Evolutionary conservation across 2,329 filamentous ascomycete genomes (phyloP).

Genomic region (Pseudogymnoascus sp.): DNA sequence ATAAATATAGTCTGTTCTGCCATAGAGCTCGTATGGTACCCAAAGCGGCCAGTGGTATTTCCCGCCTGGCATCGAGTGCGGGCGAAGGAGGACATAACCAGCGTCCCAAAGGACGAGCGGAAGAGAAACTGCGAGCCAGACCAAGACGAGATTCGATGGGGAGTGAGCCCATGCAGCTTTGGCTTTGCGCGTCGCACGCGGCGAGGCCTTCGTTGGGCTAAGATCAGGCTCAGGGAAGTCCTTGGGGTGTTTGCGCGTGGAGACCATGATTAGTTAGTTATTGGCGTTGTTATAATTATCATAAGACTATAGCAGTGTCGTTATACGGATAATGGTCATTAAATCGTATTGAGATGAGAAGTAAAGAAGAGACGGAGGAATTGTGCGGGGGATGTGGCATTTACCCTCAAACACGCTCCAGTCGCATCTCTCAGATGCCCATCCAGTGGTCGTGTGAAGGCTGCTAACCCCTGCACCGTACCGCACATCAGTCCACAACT

Average conservation of each 20-base stretch:
- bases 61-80: conserved; percentile 60
- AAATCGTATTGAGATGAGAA: neutral
- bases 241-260: conserved; percentile 46
- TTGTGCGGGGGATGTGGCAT: neutral
- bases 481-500: conserved; percentile 3
- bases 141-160: conserved; percentile 47
- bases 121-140: conserved; percentile 57
- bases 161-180: conserved; percentile 48
- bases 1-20: conserved; percentile 58
- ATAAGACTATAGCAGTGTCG: neutral
- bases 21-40: conserved; percentile 60
- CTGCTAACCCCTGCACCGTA: neutral
- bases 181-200: conserved; percentile 12
- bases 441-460: neutral
- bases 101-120: conserved; percentile 62
- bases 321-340: neutral
- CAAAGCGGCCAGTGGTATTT: conserved; percentile 54
- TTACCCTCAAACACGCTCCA: conserved; percentile 6
- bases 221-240: conserved; percentile 36
- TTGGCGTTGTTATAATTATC: neutral
- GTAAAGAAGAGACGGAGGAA: neutral
- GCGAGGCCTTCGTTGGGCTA: conserved; percentile 19
- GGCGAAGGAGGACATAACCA: conserved; percentile 57
- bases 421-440: conserved; percentile 3
- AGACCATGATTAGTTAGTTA: conserved; percentile 40